Evolutionary conservation across 371 early-diverging fungal genomes (phyloP), one percentile per base, ranked within the genome.

Genomic region (Zychaea mexicana): DNA sequence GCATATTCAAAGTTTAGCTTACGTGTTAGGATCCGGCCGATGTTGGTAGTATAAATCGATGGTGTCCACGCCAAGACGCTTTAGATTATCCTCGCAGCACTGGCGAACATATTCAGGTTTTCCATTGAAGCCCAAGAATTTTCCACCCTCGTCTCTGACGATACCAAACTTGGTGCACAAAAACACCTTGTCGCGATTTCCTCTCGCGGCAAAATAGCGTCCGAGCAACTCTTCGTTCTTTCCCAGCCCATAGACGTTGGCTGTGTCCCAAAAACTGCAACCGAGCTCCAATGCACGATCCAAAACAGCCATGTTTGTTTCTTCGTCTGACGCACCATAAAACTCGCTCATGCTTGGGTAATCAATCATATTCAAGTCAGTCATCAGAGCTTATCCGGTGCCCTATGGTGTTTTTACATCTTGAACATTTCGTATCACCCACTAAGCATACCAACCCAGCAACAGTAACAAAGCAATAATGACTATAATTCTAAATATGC

Each of bases 11-110:
- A n/a, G n/a, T n/a, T n/a, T n/a, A n/a, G n/a, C n/a, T n/a, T n/a
- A n/a, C n/a, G n/a, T n/a, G n/a, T n/a, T n/a, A 8, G 76, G 74
- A 59, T 85, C 85, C 22, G 82, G 73, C 30, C 82, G 74, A 56
- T 88, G 88, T 64, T 81, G 81, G 45, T 85, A 85, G 58, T 86
- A 88, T 27, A 86, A 68, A 64, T 87, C 87, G 57, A 87, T 84
- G 39, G 42, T 58, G 56, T 84, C 79, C 0, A 82, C 65, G n/a
- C 77, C 77, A 3, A 84, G 73, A n/a, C 85, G 57, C 58, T 79
- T 64, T 0, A 83, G 67, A 33, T 76, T 78, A 2, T 70, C 61
- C 57, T 74, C 49, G 39, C 69, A 81, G 3, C 71, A 57, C 56
- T 73, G 15, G 84, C 81, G 57, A 84, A 82, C 10, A 80, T 81